Conservation (phyloP, 202 grass and related monocot genomes). For the Alloteropsis angusta region DNA sequence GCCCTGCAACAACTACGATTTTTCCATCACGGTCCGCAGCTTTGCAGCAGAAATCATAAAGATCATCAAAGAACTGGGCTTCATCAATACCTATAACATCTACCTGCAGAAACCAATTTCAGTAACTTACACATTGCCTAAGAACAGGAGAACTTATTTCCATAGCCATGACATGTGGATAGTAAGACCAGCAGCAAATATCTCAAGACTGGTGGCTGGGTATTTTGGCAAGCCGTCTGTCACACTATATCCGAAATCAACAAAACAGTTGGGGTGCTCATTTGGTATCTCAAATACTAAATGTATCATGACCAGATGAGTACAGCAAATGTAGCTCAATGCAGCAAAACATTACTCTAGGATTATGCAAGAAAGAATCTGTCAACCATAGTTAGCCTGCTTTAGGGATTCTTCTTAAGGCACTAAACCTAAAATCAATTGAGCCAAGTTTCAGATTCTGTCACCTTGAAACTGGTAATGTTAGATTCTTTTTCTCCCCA, state of each 20-base stretch:
- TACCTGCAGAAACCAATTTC: slow-evolving; percentile 37
- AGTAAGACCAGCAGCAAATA: not conserved
- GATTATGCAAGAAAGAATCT: not conserved
- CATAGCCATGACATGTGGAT: not conserved
- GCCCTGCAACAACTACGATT: slow-evolving; percentile 67
- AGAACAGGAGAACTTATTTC: not conserved
- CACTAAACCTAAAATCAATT: not conserved
- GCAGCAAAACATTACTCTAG: not conserved
- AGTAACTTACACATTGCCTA: not conserved
- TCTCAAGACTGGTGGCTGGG: not conserved
- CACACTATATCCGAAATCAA: not conserved
- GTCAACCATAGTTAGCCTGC: not conserved
- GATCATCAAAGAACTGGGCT: slow-evolving; percentile 87
- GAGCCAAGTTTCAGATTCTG: not conserved
- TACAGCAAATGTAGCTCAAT: not conserved
- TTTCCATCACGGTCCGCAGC: slow-evolving; percentile 80
- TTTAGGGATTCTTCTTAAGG: not conserved
- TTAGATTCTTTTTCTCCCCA: not conserved
- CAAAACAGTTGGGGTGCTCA: not conserved
- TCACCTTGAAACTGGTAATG: not conserved
- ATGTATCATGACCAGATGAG: not conserved
- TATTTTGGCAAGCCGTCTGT: not conserved
- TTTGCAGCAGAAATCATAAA: slow-evolving; percentile 83
- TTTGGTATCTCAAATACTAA: not conserved
- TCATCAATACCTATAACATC: slow-evolving; percentile 98